Evolutionary conservation across 257 asterid genomes (phyloP).

Genomic region (Plantago ovata): DNA sequence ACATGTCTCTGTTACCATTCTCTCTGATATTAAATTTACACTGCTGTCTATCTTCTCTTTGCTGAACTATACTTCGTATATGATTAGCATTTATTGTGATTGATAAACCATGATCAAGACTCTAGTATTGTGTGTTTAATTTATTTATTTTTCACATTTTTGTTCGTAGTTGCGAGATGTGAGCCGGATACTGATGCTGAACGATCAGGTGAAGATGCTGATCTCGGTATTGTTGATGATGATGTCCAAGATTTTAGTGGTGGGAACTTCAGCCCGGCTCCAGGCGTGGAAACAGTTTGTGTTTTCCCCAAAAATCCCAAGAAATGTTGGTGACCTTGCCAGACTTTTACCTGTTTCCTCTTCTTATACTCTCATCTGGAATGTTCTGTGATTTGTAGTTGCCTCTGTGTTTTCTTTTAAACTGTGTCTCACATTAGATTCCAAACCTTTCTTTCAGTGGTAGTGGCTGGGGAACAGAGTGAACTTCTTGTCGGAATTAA

Average conservation of each 20-base stretch:
- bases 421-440: conserved; percentile 14
- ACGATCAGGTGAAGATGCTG: conserved; percentile 55
- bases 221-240: conserved; percentile 85
- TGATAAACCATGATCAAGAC: too few relatives aligned
- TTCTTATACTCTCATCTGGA: too few relatives aligned
- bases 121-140: too few relatives aligned
- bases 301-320: conserved; percentile 90
- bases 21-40: too few relatives aligned
- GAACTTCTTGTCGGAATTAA: conserved; percentile 88
- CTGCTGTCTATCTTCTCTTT: too few relatives aligned
- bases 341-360: too few relatives aligned
- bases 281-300: conserved; percentile 80
- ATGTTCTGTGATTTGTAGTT: neutral
- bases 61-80: too few relatives aligned
- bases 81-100: too few relatives aligned
- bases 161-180: conserved; percentile 61
- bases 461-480: conserved; percentile 80
- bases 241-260: conserved; percentile 75
- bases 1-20: too few relatives aligned
- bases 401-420: neutral
- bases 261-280: conserved; percentile 70
- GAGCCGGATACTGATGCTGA: conserved; percentile 63
- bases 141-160: too few relatives aligned
- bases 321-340: conserved; percentile 47
- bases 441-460: conserved; percentile 50